A percentile compares a stretch with the other conserved stretches of the same genome.
Conservation (phyloP, 2,329 filamentous ascomycete genomes). For the Botryotinia narcissicola region DNA sequence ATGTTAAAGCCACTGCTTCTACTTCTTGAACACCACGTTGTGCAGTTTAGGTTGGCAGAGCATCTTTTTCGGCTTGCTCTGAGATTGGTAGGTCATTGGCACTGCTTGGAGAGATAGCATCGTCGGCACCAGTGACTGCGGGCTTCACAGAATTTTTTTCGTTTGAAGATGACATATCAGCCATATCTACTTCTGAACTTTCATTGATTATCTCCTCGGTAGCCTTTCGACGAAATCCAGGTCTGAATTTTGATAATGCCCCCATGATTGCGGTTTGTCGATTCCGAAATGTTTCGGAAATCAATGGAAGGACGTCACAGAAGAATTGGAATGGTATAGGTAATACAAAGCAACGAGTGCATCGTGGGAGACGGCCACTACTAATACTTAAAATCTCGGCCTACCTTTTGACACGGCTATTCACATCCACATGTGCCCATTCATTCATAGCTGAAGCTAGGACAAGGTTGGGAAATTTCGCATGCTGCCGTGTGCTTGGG, state of each 20-base stretch:
- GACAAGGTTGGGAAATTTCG: not conserved
- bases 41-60: slow-evolving; percentile 27
- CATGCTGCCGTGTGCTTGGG: slow-evolving; percentile 12
- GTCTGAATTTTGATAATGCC: slow-evolving; percentile 24
- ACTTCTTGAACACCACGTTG: slow-evolving; percentile 48
- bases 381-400: slow-evolving; percentile 9
- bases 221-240: slow-evolving; percentile 18
- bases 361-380: not conserved
- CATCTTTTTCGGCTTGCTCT: slow-evolving; percentile 24
- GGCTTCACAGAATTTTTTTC: slow-evolving; percentile 14
- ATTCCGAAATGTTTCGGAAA: slow-evolving; percentile 2
- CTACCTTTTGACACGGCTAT: not conserved
- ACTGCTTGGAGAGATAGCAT: not conserved
- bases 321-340: not conserved
- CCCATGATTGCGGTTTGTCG: slow-evolving; percentile 23
- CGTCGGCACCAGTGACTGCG: not conserved
- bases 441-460: not conserved
- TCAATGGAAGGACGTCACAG: not conserved
- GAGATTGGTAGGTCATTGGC: not conserved
- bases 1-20: slow-evolving; percentile 51
- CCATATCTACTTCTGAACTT: slow-evolving; percentile 15
- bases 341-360: not conserved
- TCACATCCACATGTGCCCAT: not conserved
- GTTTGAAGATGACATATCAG: slow-evolving; percentile 14
- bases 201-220: slow-evolving; percentile 21